Base-by-base conservation (phyloP, 2,329 filamentous ascomycete species). In the Pezicula neosporulosa region DNA sequence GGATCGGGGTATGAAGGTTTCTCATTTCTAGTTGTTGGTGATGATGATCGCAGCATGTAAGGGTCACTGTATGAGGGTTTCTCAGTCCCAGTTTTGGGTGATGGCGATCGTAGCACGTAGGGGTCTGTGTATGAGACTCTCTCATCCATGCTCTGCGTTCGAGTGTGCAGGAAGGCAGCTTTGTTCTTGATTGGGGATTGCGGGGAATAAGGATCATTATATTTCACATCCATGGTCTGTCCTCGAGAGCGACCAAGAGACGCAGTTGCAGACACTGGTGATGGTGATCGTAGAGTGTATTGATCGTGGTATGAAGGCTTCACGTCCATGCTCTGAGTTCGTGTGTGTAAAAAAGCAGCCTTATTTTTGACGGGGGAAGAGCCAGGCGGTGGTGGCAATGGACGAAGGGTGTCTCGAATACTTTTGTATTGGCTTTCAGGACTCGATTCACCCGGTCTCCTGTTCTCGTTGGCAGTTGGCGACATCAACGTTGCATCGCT, bases 321-420 rank as follows among this genome's bases (percentile, higher is more conserved):
- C 55, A 77, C 78, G 57, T 87, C 85, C 49, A 88, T 64, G 42
- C 83, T 89, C 59, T 88, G 62, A 21, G 72, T 60, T 57, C 77
- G 74, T 52, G 57, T 53, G 44, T 63, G 64, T 12, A 54, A 47
- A 39, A 46, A 52, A 28, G 51, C 64, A 60, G 57, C 67, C 69
- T 62, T 45, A 48, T 59, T 48, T 47, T 65, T 60, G 36, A 59
- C 62, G 10, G 74, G 67, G 27, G 77, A 68, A 13, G 72, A 57
- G 49, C 75, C 80, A 3, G 87, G 86, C 1, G 81, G 75, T 64
- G 89, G 87, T 3, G 86, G 82, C 6, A 91, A 76, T 21, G 88
- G 88, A 45, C 90, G 83, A 54, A 96, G 74, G 19, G 89, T 91
- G 63, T 89, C 87, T 48, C 90, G 86, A 54, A 87, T 80, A 59